Base-by-base conservation (phyloP, 306 rosid species). In the Inga oerstediana region DNA sequence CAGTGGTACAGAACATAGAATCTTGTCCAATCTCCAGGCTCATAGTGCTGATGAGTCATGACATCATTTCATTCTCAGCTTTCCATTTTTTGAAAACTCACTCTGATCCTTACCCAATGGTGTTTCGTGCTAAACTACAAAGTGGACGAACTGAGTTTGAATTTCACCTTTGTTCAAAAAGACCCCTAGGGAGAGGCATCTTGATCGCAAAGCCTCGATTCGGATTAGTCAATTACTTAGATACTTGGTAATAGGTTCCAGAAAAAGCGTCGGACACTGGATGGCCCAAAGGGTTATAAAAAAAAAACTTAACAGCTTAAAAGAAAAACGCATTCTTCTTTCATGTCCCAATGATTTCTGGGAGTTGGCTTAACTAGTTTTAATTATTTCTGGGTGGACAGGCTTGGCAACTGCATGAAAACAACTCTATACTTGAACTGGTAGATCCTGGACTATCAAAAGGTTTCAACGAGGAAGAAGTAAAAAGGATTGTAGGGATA, bases 341-440 rank as follows among this genome's bases (percentile, higher is more conserved):
- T 74, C 5, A 8, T 56, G 64, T 6, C 14, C 16, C 49, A 49
- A 49, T 10, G 54, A 13, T 49, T 49, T 49, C 19, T 49, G 17
- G 54, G 54, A 14, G 17, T 49, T 2, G 4, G 19, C 5, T 14
- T 83, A 58, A 32, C 39, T 52, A 54, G 11, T 67, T 66, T 65
- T 49, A 24, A 35, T 76, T 2, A 19, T 76, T 13, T 80, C 19
- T 52, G 22, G 22, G 27, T 72, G 56, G 37, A 30, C 75, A 93
- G 95, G 97, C 93, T 56, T 91, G 97, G 97, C 70, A 89, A 13
- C 88, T 91, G 76, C 92, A 88, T 67, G 96, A 90, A 83, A 81
- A 74, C 41, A 88, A 88, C 56, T 0, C 69, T 41, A 83, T 71
- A 81, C 32, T 71, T 1, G 93, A 85, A 52, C 79, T 93, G 52